Evolutionary conservation across 306 rosid species (phyloP).

Genomic region (Trifolium pratense): DNA sequence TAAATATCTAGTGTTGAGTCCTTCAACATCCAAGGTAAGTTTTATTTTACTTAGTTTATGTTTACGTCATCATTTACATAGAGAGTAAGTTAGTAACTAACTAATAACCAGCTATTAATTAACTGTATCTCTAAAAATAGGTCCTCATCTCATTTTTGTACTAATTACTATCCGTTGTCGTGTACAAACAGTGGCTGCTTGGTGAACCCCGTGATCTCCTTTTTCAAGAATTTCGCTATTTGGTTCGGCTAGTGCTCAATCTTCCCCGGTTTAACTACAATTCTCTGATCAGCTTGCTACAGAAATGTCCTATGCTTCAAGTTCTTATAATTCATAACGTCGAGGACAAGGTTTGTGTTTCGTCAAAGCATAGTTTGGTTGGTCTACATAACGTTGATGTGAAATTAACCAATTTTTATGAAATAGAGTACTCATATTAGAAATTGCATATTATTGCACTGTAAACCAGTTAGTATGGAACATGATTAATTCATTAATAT

Average conservation of each 20-base stretch:
- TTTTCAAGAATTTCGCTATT: not conserved
- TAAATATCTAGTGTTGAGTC: not conserved
- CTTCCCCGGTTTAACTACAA: not conserved
- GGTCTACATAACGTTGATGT: no score
- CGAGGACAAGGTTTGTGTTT: slow-evolving; percentile 9
- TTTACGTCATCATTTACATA: not conserved
- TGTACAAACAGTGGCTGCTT: slow-evolving; percentile 3
- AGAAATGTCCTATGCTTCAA: slow-evolving; percentile 12
- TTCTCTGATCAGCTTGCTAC: not conserved
- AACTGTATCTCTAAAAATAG: no score
- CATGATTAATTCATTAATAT: not conserved
- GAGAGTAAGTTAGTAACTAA: not conserved
- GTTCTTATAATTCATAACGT: not conserved
- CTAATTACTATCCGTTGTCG: not conserved
- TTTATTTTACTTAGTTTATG: not conserved
- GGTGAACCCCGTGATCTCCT: no score
- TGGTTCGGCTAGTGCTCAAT: not conserved
- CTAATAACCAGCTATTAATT: not conserved
- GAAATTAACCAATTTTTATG: no score
- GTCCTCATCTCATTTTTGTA: not conserved
- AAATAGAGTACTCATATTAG: no score
- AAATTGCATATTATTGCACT: no score
- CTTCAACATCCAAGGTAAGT: not conserved
- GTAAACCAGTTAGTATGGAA: no score
- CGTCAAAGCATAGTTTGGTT: no score